Evolutionary conservation across 83 land plant genomes (phyloP).

Genomic region (Thuja plicata): DNA sequence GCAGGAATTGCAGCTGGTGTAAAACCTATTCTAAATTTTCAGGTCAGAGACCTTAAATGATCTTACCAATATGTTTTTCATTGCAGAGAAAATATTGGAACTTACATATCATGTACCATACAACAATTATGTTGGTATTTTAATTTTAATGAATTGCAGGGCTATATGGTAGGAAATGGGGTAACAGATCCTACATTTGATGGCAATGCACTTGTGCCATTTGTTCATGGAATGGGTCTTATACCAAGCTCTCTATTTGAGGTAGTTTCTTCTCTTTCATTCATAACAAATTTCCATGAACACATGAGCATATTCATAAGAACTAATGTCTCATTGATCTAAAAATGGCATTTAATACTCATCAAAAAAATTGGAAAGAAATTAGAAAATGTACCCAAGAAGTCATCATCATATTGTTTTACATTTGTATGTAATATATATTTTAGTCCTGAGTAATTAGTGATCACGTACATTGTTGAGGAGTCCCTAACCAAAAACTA

Average conservation of each 20-base stretch:
- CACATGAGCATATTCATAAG: not conserved
- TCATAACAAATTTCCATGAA: not conserved
- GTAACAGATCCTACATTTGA: constrained; percentile 74
- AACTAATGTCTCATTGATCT: not conserved
- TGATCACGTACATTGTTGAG: not conserved
- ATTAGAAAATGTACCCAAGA: not conserved
- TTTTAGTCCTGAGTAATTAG: not conserved
- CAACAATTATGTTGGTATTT: not conserved
- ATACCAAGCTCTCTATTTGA: constrained; percentile 70
- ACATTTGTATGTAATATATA: not conserved
- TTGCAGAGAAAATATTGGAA: not conserved
- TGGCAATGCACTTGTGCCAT: constrained; percentile 93
- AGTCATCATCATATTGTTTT: not conserved
- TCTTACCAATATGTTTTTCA: not conserved
- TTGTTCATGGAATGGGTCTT: constrained; percentile 94
- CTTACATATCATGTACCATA: not conserved
- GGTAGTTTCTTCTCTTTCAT: constrained; percentile 29
- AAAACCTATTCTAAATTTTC: constrained; percentile 70
- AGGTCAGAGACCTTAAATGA: constrained; percentile 42
- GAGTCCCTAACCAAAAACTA: not conserved
- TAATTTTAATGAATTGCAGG: constrained; percentile 37
- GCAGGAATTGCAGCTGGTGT: constrained; percentile 73
- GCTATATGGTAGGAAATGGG: constrained; percentile 94
- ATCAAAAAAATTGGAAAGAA: constrained; percentile 3
- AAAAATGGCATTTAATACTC: not conserved